Base-by-base conservation (phyloP, 2,329 filamentous ascomycete genomes). In the Fusarium compactum region DNA sequence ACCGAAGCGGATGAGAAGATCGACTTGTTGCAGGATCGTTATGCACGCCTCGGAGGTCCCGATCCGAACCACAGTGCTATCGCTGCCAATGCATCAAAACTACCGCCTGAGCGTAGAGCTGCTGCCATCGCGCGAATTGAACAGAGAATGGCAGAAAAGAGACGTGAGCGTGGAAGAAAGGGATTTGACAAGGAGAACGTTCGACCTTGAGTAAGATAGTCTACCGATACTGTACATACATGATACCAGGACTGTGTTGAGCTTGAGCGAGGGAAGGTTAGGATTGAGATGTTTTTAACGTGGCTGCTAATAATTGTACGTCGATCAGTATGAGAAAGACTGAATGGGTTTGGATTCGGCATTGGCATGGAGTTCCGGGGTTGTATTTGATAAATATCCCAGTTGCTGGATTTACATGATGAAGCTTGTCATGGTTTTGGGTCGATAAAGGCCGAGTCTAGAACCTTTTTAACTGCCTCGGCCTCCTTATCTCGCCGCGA, bases 71-170 rank as follows among this genome's bases (percentile, higher is more conserved):
- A 74, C 51, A 73, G 69, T 59, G 69, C 81, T 29, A 76, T 79
- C 54, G 66, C 78, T 29, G 79, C 76, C 24, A 84, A 83, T 53
- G 77, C 80, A 8, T 80, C 83, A 7, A 83, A 82, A 62, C 73
- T 89, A 15, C 81, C 87, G 11, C 83, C 85, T 6, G 85, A 86
- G 53, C 81, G 87, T 34, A 81, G 82, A 47, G 84, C 85, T 9
- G 87, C 86, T 2, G 87, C 86, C 14, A 80, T 87, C 54, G 87
- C 86, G 44, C 80, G 86, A 10, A 82, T 89, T 16, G 84, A 88
- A 76, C 82, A 84, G 76, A 83, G 85, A 73, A 84, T 83, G 74
- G 82, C 83, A n/a, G 83, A 87, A 76, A 85, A 85, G 75, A 81
- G 80, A 74, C 79, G 78, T 61, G 74, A 77, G 29, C 76, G 78